Base-by-base conservation (phyloP, 352 stramenopile species). In the Phytophthora pluvialis region DNA sequence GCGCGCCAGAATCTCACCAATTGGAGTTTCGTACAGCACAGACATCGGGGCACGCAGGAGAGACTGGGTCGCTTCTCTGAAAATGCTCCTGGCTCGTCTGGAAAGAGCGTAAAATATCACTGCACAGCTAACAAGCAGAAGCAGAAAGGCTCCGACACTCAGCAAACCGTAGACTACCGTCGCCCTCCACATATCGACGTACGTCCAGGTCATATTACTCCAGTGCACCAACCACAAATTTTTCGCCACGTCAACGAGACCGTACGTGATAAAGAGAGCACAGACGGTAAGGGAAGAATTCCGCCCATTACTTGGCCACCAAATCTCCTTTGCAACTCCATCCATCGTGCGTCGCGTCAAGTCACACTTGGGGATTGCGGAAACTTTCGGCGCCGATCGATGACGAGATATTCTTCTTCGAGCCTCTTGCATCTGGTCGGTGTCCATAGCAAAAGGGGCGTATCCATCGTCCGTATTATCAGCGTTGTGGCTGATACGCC, bases 171-270 rank as follows among this genome's bases (percentile, higher is more conserved):
- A 81, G 3, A 79, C 51, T 0, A 66, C 44, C 1, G 61, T 75
- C 8, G 67, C 60, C n/a, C 72, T 60, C 32, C 50, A 72, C 73
- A 78, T 78, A 15, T 73, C 42, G 10, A 57, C 1, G 10, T 51
- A 67, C 4, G 53, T 67, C 47, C 51, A 61, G 2, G 44, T 43
- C 60, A 75, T 51, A 15, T 70, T 73, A 58, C 67, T 79, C 73
- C 73, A 81, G 44, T 77, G 58, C 21, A 77, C 57, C 31, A 80
- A 13, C 70, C 71, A 79, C 42, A 79, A 67, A 21, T 73, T 79
- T 31, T 74, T 76, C 3, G 59, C 55, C 38, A 81, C 55, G 15
- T 67, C 57, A 32, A 81, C 43, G 0, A 53, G 33, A 28, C 71
- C 60, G 28, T 79, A 81, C 4, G 48, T 16, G 16, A 77, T 8